Conservation (phyloP, 1,139 yeast genomes). For the Geotrichum phurueaensis region DNA sequence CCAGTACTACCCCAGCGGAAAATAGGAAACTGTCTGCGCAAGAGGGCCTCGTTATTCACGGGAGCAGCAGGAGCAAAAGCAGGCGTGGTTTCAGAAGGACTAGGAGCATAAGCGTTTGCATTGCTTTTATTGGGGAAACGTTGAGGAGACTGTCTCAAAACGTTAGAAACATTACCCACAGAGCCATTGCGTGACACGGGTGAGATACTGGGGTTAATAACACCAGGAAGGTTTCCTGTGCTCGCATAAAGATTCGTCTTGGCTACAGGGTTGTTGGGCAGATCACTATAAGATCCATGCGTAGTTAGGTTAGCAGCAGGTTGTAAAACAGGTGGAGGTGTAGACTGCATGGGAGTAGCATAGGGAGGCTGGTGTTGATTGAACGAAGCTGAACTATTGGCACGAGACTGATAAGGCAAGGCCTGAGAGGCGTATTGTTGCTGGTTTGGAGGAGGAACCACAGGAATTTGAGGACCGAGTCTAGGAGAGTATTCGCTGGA, state of each 20-base stretch:
- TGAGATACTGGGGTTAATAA: background rate
- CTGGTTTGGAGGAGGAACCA: background rate
- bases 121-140: background rate
- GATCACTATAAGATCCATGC: conserved; percentile 5
- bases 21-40: conserved; percentile 63
- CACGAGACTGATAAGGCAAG: background rate
- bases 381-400: background rate
- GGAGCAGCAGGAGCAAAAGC: conserved; percentile 12
- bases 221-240: background rate
- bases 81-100: background rate
- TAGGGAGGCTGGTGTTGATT: background rate
- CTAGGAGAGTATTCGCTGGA: background rate
- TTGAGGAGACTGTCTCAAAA: background rate
- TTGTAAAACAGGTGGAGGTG: conserved; percentile 2
- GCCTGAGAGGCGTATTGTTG: background rate
- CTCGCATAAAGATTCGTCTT: background rate
- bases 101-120: background rate
- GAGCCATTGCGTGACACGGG: background rate
- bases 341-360: background rate
- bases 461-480: background rate
- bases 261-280: background rate
- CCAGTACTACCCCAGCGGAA: conserved; percentile 61
- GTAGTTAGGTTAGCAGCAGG: conserved; percentile 3
- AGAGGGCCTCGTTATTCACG: conserved; percentile 31
- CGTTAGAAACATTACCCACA: background rate